Evolutionary conservation across 1,284 basidiomycete species (phyloP).

Genomic region (Trametes versicolor): DNA sequence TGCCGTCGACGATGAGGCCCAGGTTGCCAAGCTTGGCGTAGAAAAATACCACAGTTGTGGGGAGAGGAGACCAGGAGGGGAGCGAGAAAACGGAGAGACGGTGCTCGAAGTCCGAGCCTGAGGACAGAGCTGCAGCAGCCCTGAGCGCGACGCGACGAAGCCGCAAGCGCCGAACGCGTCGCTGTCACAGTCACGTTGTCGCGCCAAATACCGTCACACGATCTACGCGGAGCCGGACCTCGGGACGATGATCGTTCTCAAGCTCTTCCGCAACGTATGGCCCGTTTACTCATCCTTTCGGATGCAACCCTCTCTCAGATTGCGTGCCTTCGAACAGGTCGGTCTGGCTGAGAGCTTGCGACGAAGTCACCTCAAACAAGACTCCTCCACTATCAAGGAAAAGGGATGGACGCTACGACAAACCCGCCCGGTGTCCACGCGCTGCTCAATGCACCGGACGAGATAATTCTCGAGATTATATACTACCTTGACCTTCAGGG

Average conservation of each 20-base stretch:
- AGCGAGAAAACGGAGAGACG: background rate
- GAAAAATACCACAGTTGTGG: no score
- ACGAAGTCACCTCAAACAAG: no score
- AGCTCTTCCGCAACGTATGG: background rate
- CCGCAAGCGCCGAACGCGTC: slow-evolving; percentile 25
- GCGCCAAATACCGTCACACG: slow-evolving; percentile 5
- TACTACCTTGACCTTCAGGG: slow-evolving; percentile 31
- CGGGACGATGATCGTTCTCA: background rate
- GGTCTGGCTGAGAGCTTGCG: no score
- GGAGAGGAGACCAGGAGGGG: no score
- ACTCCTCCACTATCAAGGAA: no score
- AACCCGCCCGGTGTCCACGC: background rate
- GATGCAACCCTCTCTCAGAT: background rate
- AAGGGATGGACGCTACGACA: background rate
- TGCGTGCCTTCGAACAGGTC: no score
- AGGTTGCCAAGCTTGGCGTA: no score
- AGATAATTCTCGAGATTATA: slow-evolving; percentile 39
- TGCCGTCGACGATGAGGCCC: no score
- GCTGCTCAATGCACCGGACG: slow-evolving; percentile 34
- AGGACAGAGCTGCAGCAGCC: no score
- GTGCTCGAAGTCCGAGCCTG: background rate
- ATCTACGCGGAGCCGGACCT: background rate
- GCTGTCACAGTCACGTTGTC: slow-evolving; percentile 30
- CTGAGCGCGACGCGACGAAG: slow-evolving; percentile 1
- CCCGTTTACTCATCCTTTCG: background rate